These are phyloP conservation scores for Chiua virens DNA, from an alignment of 768 basidiomycete species.

Conservation along the genomic window DNA sequence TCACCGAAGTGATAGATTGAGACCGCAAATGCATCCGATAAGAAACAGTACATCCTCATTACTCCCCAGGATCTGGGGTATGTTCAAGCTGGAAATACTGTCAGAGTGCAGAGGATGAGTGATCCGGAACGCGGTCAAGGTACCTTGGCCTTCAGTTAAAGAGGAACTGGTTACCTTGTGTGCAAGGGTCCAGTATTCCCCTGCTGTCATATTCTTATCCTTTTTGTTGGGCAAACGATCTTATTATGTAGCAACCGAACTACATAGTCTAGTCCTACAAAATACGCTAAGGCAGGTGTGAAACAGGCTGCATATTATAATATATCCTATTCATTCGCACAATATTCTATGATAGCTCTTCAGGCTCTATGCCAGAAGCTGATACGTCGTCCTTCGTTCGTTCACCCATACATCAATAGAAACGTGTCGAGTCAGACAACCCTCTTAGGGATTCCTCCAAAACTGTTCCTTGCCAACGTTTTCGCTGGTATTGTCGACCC, in stretches of 20 bases:
- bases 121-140: conserved; percentile 75
- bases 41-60: conserved; percentile 93
- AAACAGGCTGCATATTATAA: too few relatives aligned
- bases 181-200: neutral
- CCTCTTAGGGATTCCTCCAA: neutral
- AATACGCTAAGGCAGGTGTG: too few relatives aligned
- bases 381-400: too few relatives aligned
- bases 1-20: conserved; percentile 59
- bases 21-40: conserved; percentile 81
- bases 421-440: neutral
- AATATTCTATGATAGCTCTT: conserved; percentile 1
- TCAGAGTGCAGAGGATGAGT: conserved; percentile 74
- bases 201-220: conserved; percentile 8
- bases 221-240: too few relatives aligned
- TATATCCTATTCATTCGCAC: conserved; percentile 2
- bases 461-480: conserved; percentile 7
- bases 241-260: too few relatives aligned
- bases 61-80: conserved; percentile 93
- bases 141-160: conserved; percentile 36
- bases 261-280: too few relatives aligned
- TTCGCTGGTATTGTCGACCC: too few relatives aligned
- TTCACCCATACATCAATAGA: neutral
- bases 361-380: neutral
- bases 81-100: conserved; percentile 62
- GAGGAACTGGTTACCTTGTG: too few relatives aligned